These are phyloP conservation scores for Diutina mesorugosa DNA, from an alignment of 1,139 yeast species.

Conservation along the genomic window DNA sequence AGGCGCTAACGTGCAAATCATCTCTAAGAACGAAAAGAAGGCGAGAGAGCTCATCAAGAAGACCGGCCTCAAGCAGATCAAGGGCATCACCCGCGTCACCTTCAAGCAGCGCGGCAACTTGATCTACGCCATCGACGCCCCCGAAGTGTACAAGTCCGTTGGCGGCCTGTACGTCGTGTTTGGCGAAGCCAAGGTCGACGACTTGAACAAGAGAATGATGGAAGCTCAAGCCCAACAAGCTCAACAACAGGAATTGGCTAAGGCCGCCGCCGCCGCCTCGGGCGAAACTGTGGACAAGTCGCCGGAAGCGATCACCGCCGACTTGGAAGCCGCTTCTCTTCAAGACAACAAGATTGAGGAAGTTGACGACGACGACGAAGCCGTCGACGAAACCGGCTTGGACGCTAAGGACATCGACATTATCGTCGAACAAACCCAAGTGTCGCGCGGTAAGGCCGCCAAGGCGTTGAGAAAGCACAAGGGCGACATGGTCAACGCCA, in stretches of 20 bases:
- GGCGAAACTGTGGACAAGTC: constrained; percentile 28
- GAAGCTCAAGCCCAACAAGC: constrained; percentile 37
- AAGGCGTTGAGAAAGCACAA: constrained; percentile 82
- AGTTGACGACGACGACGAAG: constrained; percentile 52
- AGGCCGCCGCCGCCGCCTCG: constrained; percentile 32
- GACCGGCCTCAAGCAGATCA: constrained; percentile 81
- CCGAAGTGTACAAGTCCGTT: constrained; percentile 89
- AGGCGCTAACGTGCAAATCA: constrained; percentile 77
- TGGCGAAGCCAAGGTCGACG: constrained; percentile 96
- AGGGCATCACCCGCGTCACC: constrained; percentile 91
- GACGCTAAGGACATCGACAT: constrained; percentile 69
- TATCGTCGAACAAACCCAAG: constrained; percentile 83
- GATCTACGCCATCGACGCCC: constrained; percentile 83
- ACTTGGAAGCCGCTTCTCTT: constrained; percentile 71
- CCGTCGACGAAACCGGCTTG: constrained; percentile 69
- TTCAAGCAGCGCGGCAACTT: constrained; percentile 91
- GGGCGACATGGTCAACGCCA: constrained; percentile 92
- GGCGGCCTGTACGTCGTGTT: constrained; percentile 95
- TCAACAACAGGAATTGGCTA: constrained; percentile 50
- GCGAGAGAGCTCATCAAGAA: constrained; percentile 88
- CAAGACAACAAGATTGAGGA: constrained; percentile 20
- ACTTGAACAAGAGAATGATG: constrained; percentile 68
- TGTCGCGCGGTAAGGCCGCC: constrained; percentile 79
- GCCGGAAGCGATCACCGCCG: constrained; percentile 83
- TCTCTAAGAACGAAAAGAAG: constrained; percentile 89